Conservation (phyloP, 495 filamentous ascomycete species). For the Podospora pseudoanserina region DNA sequence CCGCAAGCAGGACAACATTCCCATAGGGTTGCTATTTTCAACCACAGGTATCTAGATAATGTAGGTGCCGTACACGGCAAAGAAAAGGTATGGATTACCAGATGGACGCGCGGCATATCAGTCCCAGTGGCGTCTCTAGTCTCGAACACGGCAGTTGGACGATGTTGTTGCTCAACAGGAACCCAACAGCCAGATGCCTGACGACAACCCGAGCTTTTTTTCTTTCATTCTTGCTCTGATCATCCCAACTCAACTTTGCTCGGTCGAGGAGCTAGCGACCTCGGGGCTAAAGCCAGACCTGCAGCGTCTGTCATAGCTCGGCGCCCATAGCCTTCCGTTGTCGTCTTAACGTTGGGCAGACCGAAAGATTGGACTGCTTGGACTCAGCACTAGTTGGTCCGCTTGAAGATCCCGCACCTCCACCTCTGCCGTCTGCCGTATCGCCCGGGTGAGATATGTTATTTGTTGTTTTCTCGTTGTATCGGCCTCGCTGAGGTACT, state of each 20-base stretch:
- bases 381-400: neutral
- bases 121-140: neutral
- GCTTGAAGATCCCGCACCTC: neutral
- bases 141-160: neutral
- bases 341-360: neutral
- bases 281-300: neutral
- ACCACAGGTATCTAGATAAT: neutral
- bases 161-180: neutral
- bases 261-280: neutral
- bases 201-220: neutral
- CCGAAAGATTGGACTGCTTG: neutral
- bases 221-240: neutral
- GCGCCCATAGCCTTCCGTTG: neutral
- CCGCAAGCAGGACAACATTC: neutral
- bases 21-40: no score
- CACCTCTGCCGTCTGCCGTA: neutral
- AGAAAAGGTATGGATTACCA: neutral
- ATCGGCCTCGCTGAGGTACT: neutral
- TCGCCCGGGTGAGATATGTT: neutral
- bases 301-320: neutral
- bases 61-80: neutral
- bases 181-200: neutral
- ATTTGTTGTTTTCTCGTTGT: neutral
- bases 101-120: conserved; percentile 19
- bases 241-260: neutral